Conservation (phyloP, 2,329 filamentous ascomycete species). For the Aspergillus eucalypticola region DNA sequence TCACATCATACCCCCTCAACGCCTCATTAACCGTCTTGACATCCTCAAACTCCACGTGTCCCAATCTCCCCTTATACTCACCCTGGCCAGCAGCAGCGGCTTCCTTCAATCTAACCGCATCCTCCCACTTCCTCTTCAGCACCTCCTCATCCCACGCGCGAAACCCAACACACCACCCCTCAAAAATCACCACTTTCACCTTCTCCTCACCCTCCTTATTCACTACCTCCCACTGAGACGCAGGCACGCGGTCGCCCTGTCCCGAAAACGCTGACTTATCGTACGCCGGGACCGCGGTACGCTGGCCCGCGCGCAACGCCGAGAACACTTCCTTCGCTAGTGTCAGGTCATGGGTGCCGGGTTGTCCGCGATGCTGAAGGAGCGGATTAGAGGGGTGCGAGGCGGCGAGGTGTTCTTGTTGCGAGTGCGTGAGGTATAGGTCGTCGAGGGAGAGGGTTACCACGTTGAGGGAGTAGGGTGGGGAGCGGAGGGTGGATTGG, state of each 20-base stretch:
- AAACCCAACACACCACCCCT: slow-evolving; percentile 92
- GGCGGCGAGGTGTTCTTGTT: slow-evolving; percentile 66
- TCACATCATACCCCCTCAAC: slow-evolving; percentile 58
- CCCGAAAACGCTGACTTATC: slow-evolving; percentile 79
- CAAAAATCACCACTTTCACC: slow-evolving; percentile 71
- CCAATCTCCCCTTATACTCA: slow-evolving; percentile 53
- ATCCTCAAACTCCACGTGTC: slow-evolving; percentile 57
- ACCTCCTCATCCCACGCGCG: slow-evolving; percentile 60
- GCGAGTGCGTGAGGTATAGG: slow-evolving; percentile 74
- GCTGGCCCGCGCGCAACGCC: slow-evolving; percentile 53
- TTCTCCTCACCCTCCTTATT: slow-evolving; percentile 38
- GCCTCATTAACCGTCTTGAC: slow-evolving; percentile 61
- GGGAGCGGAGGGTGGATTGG: slow-evolving; percentile 58
- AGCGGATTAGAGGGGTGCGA: slow-evolving; percentile 71
- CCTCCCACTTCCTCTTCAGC: slow-evolving; percentile 56
- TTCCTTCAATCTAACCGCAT: slow-evolving; percentile 49
- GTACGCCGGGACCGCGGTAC: slow-evolving; percentile 70
- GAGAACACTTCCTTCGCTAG: slow-evolving; percentile 66
- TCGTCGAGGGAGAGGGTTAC: slow-evolving; percentile 83
- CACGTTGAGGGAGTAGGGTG: slow-evolving; percentile 61
- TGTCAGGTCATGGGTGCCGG: slow-evolving; percentile 75
- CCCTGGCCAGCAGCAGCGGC: slow-evolving; percentile 36
- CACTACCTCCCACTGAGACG: slow-evolving; percentile 61
- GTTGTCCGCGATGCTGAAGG: slow-evolving; percentile 79
- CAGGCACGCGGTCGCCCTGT: slow-evolving; percentile 71